Evolutionary conservation across 2,329 filamentous ascomycete genomes (phyloP).

Genomic region (Sporothrix euskadiensis): DNA sequence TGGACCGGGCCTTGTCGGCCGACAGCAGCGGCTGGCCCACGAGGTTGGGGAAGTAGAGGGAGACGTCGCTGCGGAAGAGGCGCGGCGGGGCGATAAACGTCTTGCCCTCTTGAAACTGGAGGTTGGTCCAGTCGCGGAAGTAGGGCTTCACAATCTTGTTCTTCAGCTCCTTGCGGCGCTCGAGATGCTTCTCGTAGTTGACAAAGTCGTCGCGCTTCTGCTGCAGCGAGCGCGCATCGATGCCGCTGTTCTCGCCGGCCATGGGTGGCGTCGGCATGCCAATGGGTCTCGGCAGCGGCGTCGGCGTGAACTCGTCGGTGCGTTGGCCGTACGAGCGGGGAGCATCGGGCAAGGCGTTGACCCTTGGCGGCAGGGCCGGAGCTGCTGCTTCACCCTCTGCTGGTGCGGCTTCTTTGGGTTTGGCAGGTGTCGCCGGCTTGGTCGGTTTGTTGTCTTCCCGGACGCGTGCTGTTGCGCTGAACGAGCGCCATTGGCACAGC

Average conservation of each 20-base stretch:
- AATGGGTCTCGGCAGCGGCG: conserved; percentile 70
- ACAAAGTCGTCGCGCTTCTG: conserved; percentile 78
- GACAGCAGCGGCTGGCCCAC: conserved; percentile 73
- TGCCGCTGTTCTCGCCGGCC: conserved; percentile 77
- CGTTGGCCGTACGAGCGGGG: conserved; percentile 61
- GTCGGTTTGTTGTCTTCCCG: conserved; percentile 32
- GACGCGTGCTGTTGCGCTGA: conserved; percentile 19
- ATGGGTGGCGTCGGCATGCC: conserved; percentile 74
- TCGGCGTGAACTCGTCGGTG: conserved; percentile 57
- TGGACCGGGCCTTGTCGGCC: conserved; percentile 44
- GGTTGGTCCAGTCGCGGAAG: conserved; percentile 91
- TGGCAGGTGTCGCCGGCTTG: conserved; percentile 18
- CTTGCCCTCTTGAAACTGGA: conserved; percentile 82
- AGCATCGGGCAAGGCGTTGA: conserved; percentile 53
- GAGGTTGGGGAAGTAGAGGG: conserved; percentile 93
- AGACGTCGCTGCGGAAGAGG: conserved; percentile 78
- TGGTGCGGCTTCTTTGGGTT: neutral
- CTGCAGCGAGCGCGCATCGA: conserved; percentile 65
- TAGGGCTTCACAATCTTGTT: conserved; percentile 81
- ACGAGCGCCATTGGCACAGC: conserved; percentile 50
- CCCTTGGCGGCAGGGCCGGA: conserved; percentile 12
- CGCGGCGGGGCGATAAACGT: conserved; percentile 82
- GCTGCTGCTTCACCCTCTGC: neutral
- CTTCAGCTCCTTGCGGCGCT: conserved; percentile 74
- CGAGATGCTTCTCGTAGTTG: conserved; percentile 80